Evolutionary conservation across 2,329 filamentous ascomycete genomes (phyloP), one percentile per base, ranked within the genome.

Genomic region (Periglandula ipomoeae): DNA sequence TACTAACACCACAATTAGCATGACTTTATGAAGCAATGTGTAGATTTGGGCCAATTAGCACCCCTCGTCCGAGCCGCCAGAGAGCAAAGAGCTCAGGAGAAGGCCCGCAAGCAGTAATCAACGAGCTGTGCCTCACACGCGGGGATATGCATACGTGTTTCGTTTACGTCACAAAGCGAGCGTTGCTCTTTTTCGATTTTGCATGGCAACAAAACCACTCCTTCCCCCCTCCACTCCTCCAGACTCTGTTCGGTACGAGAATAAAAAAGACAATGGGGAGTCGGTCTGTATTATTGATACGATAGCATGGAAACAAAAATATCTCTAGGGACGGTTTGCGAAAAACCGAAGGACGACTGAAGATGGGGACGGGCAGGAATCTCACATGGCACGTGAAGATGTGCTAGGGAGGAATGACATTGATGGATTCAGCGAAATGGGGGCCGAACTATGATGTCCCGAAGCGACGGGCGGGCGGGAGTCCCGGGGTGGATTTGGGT

Each of bases 41-140:
- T 87, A 49, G 85, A 87, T 51, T 68, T 90, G 15, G 75, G 75
- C 48, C 88, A 89, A 51, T 75, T 97, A 48, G 85, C 91, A 23
- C 90, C 91, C 9, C 77, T 97, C 51, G 91, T 97, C 46, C 81
- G 84, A 61, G 86, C 89, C 38, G 91, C 91, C 43, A 80, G 90
- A 56, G 82, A 88, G 64, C 89, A 89, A 55, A 80, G 90, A 65
- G 86, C 86, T 23, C 85, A 91, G 61, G 91, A 97, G 69, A 88
- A 87, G 69, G 82, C 82, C 52, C 79, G 82, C 55, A 87, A 87
- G 65, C 60, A 63, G 55, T 64, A 58, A 55, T 46, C 6, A 10
- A 7, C 11, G 44, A 19, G 24, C 20, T 23, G 34, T 30, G 23
- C 34, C 20, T 2, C 17, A 10, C n/a, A 32, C 22, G 3, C 19